Evolutionary conservation across 495 filamentous ascomycete genomes (phyloP).

Genomic region (Neurospora intermedia): DNA sequence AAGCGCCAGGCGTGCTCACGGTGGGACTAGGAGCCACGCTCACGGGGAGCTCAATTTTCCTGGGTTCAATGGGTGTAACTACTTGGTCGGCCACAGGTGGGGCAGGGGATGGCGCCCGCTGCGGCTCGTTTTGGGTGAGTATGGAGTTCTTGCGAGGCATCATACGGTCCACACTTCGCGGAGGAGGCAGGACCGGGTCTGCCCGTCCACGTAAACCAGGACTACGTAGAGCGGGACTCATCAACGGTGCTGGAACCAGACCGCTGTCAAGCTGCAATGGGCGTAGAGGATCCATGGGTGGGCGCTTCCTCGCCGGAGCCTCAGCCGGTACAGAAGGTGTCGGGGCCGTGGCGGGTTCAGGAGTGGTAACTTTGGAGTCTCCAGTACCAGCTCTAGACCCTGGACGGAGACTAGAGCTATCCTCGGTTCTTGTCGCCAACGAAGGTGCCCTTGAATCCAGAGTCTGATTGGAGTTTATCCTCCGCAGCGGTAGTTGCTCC

Average conservation of each 20-base stretch:
- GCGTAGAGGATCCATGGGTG: constrained; percentile 41
- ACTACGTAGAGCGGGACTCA: constrained; percentile 38
- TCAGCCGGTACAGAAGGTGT: constrained; percentile 26
- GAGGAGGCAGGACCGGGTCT: constrained; percentile 32
- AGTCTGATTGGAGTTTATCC: constrained; percentile 41
- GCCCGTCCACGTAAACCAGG: constrained; percentile 27
- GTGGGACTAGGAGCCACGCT: constrained; percentile 11
- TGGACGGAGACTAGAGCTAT: constrained; percentile 35
- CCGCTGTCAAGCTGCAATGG: constrained; percentile 30
- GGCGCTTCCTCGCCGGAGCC: constrained; percentile 40
- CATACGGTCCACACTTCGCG: constrained; percentile 34
- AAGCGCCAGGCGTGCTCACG: constrained; percentile 10
- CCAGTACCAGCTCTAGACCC: constrained; percentile 34
- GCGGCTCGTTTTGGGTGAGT: constrained; percentile 9
- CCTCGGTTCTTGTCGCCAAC: constrained; percentile 35
- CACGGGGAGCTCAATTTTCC: constrained; percentile 3
- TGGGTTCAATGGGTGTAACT: constrained; percentile 11
- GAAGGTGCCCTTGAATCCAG: constrained; percentile 44
- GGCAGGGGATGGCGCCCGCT: background rate
- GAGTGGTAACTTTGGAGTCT: constrained; percentile 25
- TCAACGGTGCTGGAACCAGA: constrained; percentile 43
- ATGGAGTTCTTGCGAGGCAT: constrained; percentile 28
- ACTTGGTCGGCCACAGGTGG: constrained; percentile 8
- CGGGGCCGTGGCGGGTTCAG: constrained; percentile 10
- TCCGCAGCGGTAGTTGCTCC: constrained; percentile 33